phyloP scores from a whole-genome alignment of 129 eudicot genomes.

The Logfia minima region DNA sequence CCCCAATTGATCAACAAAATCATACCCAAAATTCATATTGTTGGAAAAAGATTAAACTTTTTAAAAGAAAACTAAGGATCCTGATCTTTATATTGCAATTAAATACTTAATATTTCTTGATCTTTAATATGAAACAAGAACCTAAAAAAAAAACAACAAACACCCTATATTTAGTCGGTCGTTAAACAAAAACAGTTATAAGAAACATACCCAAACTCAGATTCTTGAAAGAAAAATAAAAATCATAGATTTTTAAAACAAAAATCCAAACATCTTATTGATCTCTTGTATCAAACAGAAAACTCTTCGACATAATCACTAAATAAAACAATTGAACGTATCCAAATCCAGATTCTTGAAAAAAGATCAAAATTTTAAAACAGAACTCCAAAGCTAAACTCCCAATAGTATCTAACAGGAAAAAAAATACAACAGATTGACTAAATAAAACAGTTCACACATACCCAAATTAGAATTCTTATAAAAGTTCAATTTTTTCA shows the following conservation, averaged over 20 bases:
- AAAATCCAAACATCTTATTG: neutral
- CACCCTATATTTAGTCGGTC: neutral
- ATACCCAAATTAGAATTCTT: neutral
- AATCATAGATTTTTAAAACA: neutral
- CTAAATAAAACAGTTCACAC: neutral
- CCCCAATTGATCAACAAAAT: neutral
- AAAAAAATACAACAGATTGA: neutral
- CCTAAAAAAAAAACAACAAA: neutral
- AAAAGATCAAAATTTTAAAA: neutral
- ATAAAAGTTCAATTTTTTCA: neutral
- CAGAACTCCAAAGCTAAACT: neutral
- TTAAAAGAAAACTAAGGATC: neutral
- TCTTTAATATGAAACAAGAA: constrained; percentile 1
- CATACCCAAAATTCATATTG: neutral
- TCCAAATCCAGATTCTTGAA: neutral
- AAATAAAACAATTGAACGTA: neutral
- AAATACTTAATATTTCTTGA: too few species aligned
- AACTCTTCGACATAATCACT: neutral
- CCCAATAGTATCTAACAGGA: neutral
- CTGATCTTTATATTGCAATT: neutral
- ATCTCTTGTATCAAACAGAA: neutral
- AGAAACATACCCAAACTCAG: constrained; percentile 4
- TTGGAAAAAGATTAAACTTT: neutral
- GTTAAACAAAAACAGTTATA: neutral
- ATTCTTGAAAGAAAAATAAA: constrained; percentile 3